phyloP scores from a whole-genome alignment of 2,329 filamentous ascomycete genomes.

The Hypoxylon sp. region DNA sequence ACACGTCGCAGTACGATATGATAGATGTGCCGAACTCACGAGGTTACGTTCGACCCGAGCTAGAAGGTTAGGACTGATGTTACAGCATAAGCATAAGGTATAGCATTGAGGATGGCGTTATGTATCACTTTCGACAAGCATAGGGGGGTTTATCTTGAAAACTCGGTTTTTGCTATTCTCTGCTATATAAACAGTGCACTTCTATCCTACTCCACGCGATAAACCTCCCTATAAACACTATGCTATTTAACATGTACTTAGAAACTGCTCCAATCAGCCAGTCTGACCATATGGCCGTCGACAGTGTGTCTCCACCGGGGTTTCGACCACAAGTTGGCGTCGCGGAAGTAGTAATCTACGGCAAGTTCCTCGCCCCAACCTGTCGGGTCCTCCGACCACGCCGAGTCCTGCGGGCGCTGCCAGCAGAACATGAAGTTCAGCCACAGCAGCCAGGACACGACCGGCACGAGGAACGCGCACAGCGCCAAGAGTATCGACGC shows the following conservation, averaged over 20 bases:
- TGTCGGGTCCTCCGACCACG: not conserved
- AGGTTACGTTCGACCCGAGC: not conserved
- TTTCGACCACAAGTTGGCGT: not conserved
- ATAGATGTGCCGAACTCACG: not conserved
- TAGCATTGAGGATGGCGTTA: not conserved
- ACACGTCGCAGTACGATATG: slow-evolving; percentile 6
- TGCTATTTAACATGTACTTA: not conserved
- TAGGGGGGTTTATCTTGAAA: slow-evolving; percentile 1
- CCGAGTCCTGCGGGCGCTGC: not conserved
- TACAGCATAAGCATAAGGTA: not conserved
- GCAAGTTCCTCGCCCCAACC: slow-evolving; percentile 6
- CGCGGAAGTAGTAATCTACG: slow-evolving; percentile 6
- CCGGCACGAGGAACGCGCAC: not conserved
- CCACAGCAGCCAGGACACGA: not conserved
- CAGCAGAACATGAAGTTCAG: not conserved
- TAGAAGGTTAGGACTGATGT: not conserved
- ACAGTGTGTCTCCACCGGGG: slow-evolving; percentile 5
- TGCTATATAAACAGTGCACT: not conserved
- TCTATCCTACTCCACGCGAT: not conserved
- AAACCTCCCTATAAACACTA: not conserved
- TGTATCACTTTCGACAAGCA: slow-evolving; percentile 6
- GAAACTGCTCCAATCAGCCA: not conserved
- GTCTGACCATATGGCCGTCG: slow-evolving; percentile 3
- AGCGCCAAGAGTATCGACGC: not conserved
- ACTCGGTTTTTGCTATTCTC: not conserved